Evolutionary conservation across 805 yeast genomes (phyloP), one percentile per base, ranked within the genome.

Genomic region (Geotrichum ghanense): DNA sequence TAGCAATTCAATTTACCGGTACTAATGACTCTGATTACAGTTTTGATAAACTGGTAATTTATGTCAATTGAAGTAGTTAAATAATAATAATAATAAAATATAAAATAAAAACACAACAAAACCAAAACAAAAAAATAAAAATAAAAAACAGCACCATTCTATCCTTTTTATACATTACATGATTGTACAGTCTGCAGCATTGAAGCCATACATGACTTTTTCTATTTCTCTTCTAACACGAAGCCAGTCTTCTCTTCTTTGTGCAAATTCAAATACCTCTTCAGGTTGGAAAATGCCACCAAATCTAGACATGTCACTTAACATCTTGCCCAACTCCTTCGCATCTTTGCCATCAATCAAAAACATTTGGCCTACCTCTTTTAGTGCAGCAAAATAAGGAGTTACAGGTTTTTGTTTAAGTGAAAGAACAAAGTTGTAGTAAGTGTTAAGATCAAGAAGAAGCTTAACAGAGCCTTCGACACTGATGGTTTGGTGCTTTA

Each of bases 221-320:
- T 90, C 97, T 7, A 90, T 97, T 49, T 83, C 83, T 51, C 73
- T 70, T 53, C 78, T 81, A 22, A 90, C 83, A 31, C 67, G 58
- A 0, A 74, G 65, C 98, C 98, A 90, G 62, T 90, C 98, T 31
- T 79, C 74, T 48, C 98, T 70, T 50, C 95, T 69, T 53, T 84
- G 88, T 3, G 88, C 92, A 64, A 89, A 83, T 59, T 86, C 95
- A 57, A 86, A 84, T n/a, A 90, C 81, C 55, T 90, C 98, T 55
- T 92, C 97, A 42, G 94, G 95, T 23, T 81, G 77, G 58, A 90
- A 83, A 3, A 90, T 78, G 1, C 97, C 96, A 53, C 87, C 83
- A 63, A 87, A 92, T 56, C 89, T 76, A 45, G 83, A 78, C 53
- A 87, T 70, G 59, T 88, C 96, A 49, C 90, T 77, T 43, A 89